Evolutionary conservation across 305 asterid species (phyloP).

Genomic region (Solanum hybrid): DNA sequence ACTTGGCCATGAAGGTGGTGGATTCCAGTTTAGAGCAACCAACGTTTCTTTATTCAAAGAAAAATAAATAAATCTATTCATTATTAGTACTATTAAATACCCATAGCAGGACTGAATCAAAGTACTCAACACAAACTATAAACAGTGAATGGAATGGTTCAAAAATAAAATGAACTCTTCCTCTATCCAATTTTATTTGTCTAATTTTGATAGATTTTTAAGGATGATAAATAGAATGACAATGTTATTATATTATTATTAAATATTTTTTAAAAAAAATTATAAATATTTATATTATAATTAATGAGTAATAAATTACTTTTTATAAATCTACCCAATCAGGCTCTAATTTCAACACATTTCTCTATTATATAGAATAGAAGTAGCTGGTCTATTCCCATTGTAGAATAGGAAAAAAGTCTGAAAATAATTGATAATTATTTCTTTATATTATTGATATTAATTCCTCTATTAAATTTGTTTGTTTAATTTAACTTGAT

Average conservation of each 20-base stretch:
- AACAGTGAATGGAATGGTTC: neutral
- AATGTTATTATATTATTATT: no score
- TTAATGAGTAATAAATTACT: no score
- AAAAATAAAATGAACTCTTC: neutral
- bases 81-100: neutral
- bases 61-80: neutral
- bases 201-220: neutral
- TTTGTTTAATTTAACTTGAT: neutral
- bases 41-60: no score
- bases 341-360: neutral
- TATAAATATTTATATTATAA: no score
- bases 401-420: neutral
- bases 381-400: neutral
- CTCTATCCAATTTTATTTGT: accelerated
- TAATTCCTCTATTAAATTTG: neutral
- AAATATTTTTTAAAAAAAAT: no score
- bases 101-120: neutral
- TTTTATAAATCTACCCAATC: neutral
- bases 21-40: neutral
- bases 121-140: neutral
- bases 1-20: neutral
- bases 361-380: neutral
- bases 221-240: accelerated
- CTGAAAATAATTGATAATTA: neutral
- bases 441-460: neutral